Evolutionary conservation across 306 rosid genomes (phyloP).

Genomic region (Crotalaria pallida): DNA sequence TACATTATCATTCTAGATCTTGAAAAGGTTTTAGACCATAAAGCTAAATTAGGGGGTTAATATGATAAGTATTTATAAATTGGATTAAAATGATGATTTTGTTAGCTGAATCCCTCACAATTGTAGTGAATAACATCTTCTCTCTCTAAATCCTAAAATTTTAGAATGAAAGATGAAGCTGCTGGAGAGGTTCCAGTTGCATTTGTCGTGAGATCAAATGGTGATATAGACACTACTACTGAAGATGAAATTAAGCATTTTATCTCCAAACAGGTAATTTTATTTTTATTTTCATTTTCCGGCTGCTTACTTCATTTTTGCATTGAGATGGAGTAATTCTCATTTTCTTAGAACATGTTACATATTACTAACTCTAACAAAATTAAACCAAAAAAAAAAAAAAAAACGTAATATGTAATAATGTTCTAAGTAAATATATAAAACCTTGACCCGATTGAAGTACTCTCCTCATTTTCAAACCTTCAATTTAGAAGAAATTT

Average conservation of each 20-base stretch:
- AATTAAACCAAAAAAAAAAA: neutral
- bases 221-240: conserved; percentile 2
- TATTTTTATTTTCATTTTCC: neutral
- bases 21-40: too few species aligned
- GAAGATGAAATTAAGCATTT: conserved; percentile 66
- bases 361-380: neutral
- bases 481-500: neutral
- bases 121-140: too few species aligned
- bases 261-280: conserved; percentile 53
- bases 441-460: too few species aligned
- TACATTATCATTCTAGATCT: too few species aligned
- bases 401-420: too few species aligned
- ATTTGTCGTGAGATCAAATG: conserved; percentile 48
- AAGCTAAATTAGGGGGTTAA: too few species aligned
- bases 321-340: neutral
- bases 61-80: too few species aligned
- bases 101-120: too few species aligned
- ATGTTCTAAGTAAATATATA: too few species aligned
- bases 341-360: neutral
- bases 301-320: neutral
- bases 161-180: conserved; percentile 54
- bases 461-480: neutral
- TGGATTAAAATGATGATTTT: too few species aligned
- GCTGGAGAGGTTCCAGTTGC: conserved; percentile 87
- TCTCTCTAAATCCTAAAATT: neutral